Base-by-base conservation (phyloP, 2,329 filamentous ascomycete genomes). In the Fusarium incarnatum region DNA sequence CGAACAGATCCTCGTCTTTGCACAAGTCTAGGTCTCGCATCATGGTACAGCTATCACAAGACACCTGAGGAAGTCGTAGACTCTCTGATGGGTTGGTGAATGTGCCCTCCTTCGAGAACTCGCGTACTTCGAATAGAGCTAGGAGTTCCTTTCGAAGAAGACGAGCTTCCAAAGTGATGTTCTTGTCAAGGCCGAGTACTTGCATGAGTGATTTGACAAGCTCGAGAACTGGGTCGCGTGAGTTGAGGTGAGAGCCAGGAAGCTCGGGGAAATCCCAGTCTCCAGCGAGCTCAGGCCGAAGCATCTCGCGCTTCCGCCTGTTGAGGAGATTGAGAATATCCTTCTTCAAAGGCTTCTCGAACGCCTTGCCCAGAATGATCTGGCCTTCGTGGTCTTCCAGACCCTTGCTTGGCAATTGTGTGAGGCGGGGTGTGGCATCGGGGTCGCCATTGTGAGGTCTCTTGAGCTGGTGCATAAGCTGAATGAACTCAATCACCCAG, bases 171-270 rank as follows among this genome's bases (percentile, higher is more conserved):
- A 97, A 88, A 0, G 90, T 91, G 74, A 97, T 96, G 73, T 93
- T 93, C 79, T 95, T 96, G 81, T 97, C 96, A 1, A 99, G 87
- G 34, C 89, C 92, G 8, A 99, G 85, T 12, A 99, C 92, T 78
- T 98, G 95, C 89, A 97, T 97, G 45, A 99, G 87, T 20, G 88
- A 89, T 81, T 98, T 99, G 73, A 97, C 94, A 6, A 99, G 88
- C 79, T 98, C 94, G 1, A 99, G 87, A 0, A 94, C 89, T 0
- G 95, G 92, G 75, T 96, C 95, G 62, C 74, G 62, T 49, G 71
- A 56, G 58, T 69, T 32, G 73, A 80, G 64, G 75, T 93, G 89
- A 3, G 90, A 91, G 53, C 94, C 91, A 0, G 93, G 94, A 1
- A 97, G 87, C 4, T 85, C 79, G 0, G 96, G 96, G 82, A 98